Base-by-base conservation (phyloP, 2,329 filamentous ascomycete genomes). In the Calonectria fujianensis region DNA sequence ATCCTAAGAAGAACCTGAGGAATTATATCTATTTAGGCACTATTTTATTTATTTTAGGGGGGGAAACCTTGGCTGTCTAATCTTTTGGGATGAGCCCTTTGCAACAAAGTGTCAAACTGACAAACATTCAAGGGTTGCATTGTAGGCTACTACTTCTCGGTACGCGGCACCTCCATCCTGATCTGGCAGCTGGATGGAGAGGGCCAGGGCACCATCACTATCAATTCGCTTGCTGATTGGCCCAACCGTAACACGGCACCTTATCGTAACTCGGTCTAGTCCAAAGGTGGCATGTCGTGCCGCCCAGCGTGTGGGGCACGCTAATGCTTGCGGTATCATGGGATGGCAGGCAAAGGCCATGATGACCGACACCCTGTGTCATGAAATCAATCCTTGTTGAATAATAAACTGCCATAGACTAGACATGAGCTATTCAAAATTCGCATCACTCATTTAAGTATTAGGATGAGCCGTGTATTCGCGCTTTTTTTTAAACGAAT, bases 201-300 rank as follows among this genome's bases (percentile, higher is more conserved):
- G 2, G 2, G 11, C 2, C 57, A 16, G 8, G 14, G 8, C 7
- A 4, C 13, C 24, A 18, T 13, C 3, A 10, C 7, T 11, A 16
- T 24, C 24, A 6, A 39, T 5, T 16, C 24, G 24, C 29, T 11
- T 1, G n/a, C n/a, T 39, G 20, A 14, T 41, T 11, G 57, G 57
- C 11, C 24, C 9, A 27, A 10, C 20, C 37, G 57, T 63, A 63
- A 20, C 8, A 29, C n/a, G 35, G n/a, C 20, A 27, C 24, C 24
- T 63, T 63, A 63, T 63, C n/a, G n/a, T n/a, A n/a, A n/a, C n/a
- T n/a, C n/a, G n/a, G n/a, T n/a, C n/a, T n/a, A n/a, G n/a, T n/a
- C n/a, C n/a, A n/a, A n/a, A n/a, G n/a, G n/a, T n/a, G 57, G 57
- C 35, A 63, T 63, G 57, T 10, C 24, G 57, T 63, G 57, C 57